These are phyloP conservation scores for Trichodelitschia bisporula DNA, from an alignment of 495 filamentous ascomycete genomes.

Conservation along the genomic window DNA sequence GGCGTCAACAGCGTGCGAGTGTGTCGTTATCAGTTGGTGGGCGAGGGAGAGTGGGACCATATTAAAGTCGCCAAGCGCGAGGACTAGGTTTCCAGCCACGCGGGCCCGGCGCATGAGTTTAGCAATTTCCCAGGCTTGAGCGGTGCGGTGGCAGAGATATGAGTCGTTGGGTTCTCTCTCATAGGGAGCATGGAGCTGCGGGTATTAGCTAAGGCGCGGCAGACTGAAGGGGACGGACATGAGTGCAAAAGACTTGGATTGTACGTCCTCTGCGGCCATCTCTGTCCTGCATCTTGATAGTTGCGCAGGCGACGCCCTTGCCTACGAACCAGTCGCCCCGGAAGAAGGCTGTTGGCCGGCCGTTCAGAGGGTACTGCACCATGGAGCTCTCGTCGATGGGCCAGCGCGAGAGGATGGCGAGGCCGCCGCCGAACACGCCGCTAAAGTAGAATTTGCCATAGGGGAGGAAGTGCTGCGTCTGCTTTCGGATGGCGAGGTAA, in stretches of 20 bases:
- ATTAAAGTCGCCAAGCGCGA: constrained; percentile 62
- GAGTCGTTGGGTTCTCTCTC: constrained; percentile 56
- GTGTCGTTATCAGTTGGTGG: constrained; percentile 58
- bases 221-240: constrained; percentile 21
- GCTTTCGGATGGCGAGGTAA: constrained; percentile 54
- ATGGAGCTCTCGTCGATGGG: constrained; percentile 86
- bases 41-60: constrained; percentile 73
- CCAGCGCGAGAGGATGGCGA: constrained; percentile 87
- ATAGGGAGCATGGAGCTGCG: constrained; percentile 66
- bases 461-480: constrained; percentile 57
- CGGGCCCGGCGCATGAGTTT: constrained; percentile 71
- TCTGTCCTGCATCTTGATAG: constrained; percentile 38
- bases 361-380: constrained; percentile 75
- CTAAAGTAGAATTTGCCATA: constrained; percentile 86
- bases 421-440: constrained; percentile 68
- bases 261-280: constrained; percentile 36
- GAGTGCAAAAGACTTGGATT: constrained; percentile 85
- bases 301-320: constrained; percentile 75
- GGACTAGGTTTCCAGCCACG: constrained; percentile 60
- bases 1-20: constrained; percentile 54
- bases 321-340: constrained; percentile 89
- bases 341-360: constrained; percentile 78
- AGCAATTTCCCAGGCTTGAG: constrained; percentile 93
- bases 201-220: background rate
- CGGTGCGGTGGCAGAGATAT: constrained; percentile 70